Conservation (phyloP, 805 yeast species). For the Yarrowia divulgata region DNA sequence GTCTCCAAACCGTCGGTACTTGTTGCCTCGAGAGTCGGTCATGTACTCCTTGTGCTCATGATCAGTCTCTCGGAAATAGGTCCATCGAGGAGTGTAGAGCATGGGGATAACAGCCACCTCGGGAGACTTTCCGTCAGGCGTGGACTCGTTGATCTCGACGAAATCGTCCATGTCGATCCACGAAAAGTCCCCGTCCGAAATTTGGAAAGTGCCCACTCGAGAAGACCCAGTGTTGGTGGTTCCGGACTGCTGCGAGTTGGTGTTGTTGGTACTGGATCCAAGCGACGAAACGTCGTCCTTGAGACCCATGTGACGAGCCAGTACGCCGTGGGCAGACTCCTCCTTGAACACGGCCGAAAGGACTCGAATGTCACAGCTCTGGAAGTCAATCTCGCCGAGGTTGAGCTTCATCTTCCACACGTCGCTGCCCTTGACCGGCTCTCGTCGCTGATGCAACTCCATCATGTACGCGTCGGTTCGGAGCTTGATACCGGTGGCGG, state of each 20-base stretch:
- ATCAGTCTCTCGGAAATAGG: constrained; percentile 70
- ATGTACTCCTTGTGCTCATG: constrained; percentile 51
- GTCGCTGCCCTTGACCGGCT: constrained; percentile 52
- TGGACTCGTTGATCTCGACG: constrained; percentile 63
- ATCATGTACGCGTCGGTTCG: constrained; percentile 62
- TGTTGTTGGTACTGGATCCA: constrained; percentile 41
- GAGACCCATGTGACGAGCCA: constrained; percentile 47
- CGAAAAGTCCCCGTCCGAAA: constrained; percentile 50
- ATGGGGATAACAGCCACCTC: constrained; percentile 65
- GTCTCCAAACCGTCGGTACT: constrained; percentile 58
- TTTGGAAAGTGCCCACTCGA: constrained; percentile 46
- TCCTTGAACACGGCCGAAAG: constrained; percentile 70
- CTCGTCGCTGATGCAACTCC: constrained; percentile 70
- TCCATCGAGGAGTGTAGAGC: constrained; percentile 70
- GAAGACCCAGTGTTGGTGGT: constrained; percentile 33
- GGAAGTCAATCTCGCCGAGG: constrained; percentile 72
- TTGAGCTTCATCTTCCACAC: constrained; percentile 63
- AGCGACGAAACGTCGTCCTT: constrained; percentile 40
- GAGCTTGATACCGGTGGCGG: constrained; percentile 72
- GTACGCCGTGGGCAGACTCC: constrained; percentile 55
- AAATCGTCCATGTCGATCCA: constrained; percentile 86
- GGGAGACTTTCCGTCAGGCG: constrained; percentile 45
- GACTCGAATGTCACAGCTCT: constrained; percentile 71
- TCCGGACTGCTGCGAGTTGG: constrained; percentile 42
- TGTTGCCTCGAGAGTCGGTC: constrained; percentile 42